Evolutionary conservation across 2,329 filamentous ascomycete genomes (phyloP), one percentile per base, ranked within the genome.

Genomic region (Coniochaeta ligniaria): DNA sequence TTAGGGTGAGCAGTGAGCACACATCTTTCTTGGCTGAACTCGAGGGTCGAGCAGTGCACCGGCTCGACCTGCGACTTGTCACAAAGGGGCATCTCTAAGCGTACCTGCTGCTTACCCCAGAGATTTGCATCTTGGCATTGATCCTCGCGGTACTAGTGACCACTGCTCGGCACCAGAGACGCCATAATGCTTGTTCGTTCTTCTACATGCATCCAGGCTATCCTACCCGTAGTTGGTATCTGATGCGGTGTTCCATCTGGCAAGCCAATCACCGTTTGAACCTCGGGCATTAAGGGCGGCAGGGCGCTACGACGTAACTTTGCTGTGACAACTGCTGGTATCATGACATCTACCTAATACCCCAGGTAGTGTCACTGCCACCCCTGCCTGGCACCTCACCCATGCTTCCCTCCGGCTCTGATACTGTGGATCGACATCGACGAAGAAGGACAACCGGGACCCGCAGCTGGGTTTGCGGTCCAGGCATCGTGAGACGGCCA

Each of bases 401-500:
- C 20, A 28, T 26, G 12, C 47, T 5, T 26, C 47, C 3, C 38
- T 47, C 17, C n/a, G 24, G 12, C 47, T 31, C 47, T 31, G 24
- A 52, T 12, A 52, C 24, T 22, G 11, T 31, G 47, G 47, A 50
- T 50, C 47, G 26, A 17, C 47, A 24, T 52, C 16, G 26, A 52
- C 24, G 16, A 52, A 52, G 54, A 17, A 57, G 17, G 11, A n/a
- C 2, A 24, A 35, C 33, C 12, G 3, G 4, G 54, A 57, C 31
- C 54, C 54, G 31, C 31, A 35, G 16, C 38, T 57, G 31, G 16
- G 43, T 47, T 33, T 16, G 50, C 33, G 17, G 57, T 45, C 58
- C 43, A 60, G n/a, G 54, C 58, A 62, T 60, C 58, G 57, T 62
- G 61, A 62, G 61, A 62, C 61, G 50, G 8, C 28, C 54, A 12